Conservation (phyloP, 208 protist genomes). For the Leishmania tarentolae region DNA sequence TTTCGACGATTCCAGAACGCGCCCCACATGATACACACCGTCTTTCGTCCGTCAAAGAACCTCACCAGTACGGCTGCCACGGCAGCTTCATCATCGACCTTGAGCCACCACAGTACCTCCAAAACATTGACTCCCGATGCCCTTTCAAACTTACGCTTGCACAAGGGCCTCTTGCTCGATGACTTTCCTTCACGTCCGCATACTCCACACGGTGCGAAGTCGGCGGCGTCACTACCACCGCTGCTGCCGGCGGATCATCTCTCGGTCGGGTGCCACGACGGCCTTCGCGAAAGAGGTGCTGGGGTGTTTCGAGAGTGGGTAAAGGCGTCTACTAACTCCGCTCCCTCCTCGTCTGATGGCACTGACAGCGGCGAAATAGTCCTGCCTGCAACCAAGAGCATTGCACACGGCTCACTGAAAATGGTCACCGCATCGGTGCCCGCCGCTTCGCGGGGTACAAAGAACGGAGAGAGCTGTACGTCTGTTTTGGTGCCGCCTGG, state of each 20-base stretch:
- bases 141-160: neutral
- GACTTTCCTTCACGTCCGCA: constrained; percentile 40
- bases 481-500: neutral
- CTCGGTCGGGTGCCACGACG: constrained; percentile 1
- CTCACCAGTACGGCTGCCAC: neutral
- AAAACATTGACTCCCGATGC: constrained; percentile 7
- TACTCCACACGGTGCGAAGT: constrained; percentile 17
- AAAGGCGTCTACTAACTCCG: neutral
- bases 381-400: neutral
- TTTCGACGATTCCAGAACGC: constrained; percentile 60
- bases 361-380: neutral
- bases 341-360: neutral
- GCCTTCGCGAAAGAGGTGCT: constrained; percentile 10
- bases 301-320: constrained; percentile 25
- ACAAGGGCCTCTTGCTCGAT: constrained; percentile 21
- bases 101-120: neutral
- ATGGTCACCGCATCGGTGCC: neutral
- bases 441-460: neutral
- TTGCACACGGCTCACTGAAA: neutral
- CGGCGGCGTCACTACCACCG: constrained; percentile 23
- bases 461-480: neutral
- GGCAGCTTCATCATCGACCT: neutral
- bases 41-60: constrained; percentile 52
- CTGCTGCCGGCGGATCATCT: constrained; percentile 28
- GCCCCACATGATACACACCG: constrained; percentile 61